Conservation (phyloP, 805 yeast species). For the Hemisphaericaspora nanyangensis region DNA sequence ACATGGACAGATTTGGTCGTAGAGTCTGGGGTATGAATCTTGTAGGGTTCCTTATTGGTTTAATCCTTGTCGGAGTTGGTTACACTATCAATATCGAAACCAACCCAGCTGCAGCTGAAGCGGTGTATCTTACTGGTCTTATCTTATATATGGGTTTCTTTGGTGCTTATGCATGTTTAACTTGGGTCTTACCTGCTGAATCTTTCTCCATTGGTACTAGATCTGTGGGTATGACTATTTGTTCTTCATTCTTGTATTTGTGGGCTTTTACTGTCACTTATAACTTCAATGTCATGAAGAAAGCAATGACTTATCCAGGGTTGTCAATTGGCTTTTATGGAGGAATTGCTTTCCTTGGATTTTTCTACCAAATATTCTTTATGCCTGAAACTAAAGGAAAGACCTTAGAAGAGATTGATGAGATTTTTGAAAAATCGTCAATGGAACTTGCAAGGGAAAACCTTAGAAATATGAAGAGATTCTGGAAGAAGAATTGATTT, state of each 20-base stretch:
- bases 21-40: conserved; percentile 58
- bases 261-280: conserved; percentile 65
- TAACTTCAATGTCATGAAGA: conserved; percentile 55
- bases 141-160: conserved; percentile 63
- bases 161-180: conserved; percentile 62
- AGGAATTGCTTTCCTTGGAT: conserved; percentile 58
- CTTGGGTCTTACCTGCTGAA: conserved; percentile 70
- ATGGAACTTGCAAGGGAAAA: conserved; percentile 31
- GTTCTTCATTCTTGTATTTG: conserved; percentile 52
- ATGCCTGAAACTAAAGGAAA: conserved; percentile 72
- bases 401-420: conserved; percentile 71
- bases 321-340: conserved; percentile 65
- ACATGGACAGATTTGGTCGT: conserved; percentile 56
- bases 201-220: conserved; percentile 56
- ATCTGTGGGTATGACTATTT: conserved; percentile 62
- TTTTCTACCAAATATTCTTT: conserved; percentile 49
- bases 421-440: conserved; percentile 51
- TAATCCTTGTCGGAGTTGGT: conserved; percentile 57
- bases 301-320: conserved; percentile 58
- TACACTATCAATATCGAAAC: conserved; percentile 40
- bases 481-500: conserved; percentile 3
- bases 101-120: conserved; percentile 47
- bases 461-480: conserved; percentile 24
- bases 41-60: conserved; percentile 57
- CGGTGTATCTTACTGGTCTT: conserved; percentile 59